Evolutionary conservation across 2,329 filamentous ascomycete species (phyloP), one percentile per base, ranked within the genome.

Genomic region (Aureobasidium lini): DNA sequence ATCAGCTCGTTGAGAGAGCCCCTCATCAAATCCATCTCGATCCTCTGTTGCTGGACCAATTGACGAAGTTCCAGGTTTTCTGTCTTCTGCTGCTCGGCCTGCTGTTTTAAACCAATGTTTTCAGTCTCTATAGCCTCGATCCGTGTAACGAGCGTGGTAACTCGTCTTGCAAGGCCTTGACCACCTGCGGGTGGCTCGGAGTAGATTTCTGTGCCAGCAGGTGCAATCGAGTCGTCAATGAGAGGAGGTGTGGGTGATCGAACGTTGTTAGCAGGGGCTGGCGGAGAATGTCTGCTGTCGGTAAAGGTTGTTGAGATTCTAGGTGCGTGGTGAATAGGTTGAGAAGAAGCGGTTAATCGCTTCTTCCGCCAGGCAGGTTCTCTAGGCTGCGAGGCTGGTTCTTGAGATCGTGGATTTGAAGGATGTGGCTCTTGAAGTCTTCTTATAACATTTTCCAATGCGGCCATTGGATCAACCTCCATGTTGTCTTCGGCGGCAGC

Each of bases 11-110:
- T 39, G 4, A 50, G 13, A n/a, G 50, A 54, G 43, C 23, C 50
- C 28, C 37, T 54, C 50, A 54, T 54, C 50, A 54, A 34, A 6
- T 54, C 50, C 50, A 54, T 54, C 29, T 54, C 50, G 6, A 18
- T 34, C 39, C 50, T 42, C n/a, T 54, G 50, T 34, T 54, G 50
- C 37, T 54, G 50, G 5, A 54, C 37, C 29, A 54, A 29, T 37
- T 54, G 50, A 10, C 50, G 37, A 6, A 54, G 39, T 4, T 54
- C 50, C 16, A 32, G 16, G 31, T 42, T 42, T 6, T 54, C 50
- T 2, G n/a, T 23, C 16, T 29, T 37, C 23, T 54, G 50, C 15
- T 54, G 50, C 2, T 54, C 50, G 9, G 28, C 39, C 10, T 42
- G 37, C 28, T 54, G 50, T 5, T 43, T 54, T 15, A 54, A 37